Evolutionary conservation across 495 filamentous ascomycete species (phyloP), one percentile per base, ranked within the genome.

Genomic region (Penicillium robsamsonii): DNA sequence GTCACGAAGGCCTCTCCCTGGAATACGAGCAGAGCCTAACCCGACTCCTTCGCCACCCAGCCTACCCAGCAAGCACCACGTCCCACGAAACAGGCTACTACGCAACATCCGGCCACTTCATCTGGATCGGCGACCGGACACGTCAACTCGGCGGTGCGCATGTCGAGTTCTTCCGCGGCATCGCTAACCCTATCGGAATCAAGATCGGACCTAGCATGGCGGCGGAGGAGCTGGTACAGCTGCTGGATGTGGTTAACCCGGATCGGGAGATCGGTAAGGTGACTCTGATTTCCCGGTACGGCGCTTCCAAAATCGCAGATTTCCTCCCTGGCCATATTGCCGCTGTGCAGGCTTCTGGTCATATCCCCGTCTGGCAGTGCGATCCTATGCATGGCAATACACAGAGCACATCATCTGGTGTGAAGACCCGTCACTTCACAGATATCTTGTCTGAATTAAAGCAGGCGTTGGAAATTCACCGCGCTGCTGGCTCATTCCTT

Each of bases 71-170:
- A 20, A 52, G 49, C 37, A 63, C 63, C 20, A 17, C 56, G 56
- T 29, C 44, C 51, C 25, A 60, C 1, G 56, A 31, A 6, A 57
- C 60, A 63, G 76, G 79, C 55, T 92, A 84, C 77, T 96, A 88
- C 73, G 84, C 94, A 68, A 97, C 94, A 1, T 94, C 89, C n/a
- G 88, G 90, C 0, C 95, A 97, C 71, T 97, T 98, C 76, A 79
- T 98, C 64, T 98, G 94, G 94, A 93, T 98, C 66, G 94, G 94
- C 27, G 94, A 98, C 71, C 88, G 94, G 52, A 98, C 94, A 2
- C 85, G 94, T 30, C 93, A 97, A 66, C 79, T 97, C 25, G 85
- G 91, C 72, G 89, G 90, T 57, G 95, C 90, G 0, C 94, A 98
- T 72, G 85, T 98, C 56, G 94, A 98, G 75, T 98, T 91, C 78